These are phyloP conservation scores for Leccinum pallidistipes DNA, from an alignment of 1,284 basidiomycete species.

Conservation along the genomic window DNA sequence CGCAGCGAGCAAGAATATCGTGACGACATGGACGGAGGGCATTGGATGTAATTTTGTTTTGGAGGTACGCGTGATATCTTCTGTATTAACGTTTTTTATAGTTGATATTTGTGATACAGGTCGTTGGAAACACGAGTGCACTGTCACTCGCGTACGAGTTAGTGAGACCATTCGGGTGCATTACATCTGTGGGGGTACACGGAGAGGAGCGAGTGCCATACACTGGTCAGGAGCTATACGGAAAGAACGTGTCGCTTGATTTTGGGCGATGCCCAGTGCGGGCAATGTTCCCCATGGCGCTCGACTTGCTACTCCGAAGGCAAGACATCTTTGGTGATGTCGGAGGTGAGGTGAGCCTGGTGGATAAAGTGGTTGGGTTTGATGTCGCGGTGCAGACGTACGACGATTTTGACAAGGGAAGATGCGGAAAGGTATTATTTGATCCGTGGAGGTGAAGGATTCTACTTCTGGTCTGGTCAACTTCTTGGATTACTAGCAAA, in stretches of 20 bases:
- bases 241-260: constrained; percentile 79
- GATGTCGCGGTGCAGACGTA: constrained; percentile 58
- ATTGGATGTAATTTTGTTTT: constrained; percentile 64
- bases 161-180: constrained; percentile 78
- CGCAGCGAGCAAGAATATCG: constrained; percentile 49
- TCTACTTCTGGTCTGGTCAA: not conserved
- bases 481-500: not conserved
- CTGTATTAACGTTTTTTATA: not conserved
- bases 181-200: constrained; percentile 80
- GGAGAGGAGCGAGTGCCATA: constrained; percentile 56
- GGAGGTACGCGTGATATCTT: constrained; percentile 46
- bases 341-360: constrained; percentile 56
- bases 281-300: constrained; percentile 73
- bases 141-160: constrained; percentile 74
- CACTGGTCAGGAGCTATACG: constrained; percentile 66
- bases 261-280: constrained; percentile 88
- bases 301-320: constrained; percentile 67
- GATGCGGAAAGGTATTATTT: constrained; percentile 64
- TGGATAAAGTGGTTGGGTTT: constrained; percentile 63
- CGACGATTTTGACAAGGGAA: constrained; percentile 64
- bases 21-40: constrained; percentile 52
- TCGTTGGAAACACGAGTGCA: constrained; percentile 78
- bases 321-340: constrained; percentile 70
- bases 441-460: not conserved
- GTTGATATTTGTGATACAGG: constrained; percentile 41